Evolutionary conservation across 2,329 filamentous ascomycete species (phyloP).

Genomic region (Talaromyces pinophilus): DNA sequence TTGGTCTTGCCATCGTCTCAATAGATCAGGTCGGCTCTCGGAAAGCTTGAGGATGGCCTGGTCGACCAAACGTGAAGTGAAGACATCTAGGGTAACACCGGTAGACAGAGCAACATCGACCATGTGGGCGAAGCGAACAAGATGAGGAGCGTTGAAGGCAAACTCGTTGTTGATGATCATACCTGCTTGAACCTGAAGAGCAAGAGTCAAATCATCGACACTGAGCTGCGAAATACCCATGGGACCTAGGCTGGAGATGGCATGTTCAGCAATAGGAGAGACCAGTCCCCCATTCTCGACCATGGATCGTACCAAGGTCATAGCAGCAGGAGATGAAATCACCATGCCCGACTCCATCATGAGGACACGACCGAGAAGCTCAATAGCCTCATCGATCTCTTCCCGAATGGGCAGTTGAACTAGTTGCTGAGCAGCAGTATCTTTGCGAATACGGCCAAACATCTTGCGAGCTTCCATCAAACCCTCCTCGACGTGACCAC

Average conservation of each 20-base stretch:
- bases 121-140: conserved; percentile 62
- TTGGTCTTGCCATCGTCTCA: conserved; percentile 61
- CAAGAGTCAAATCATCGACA: conserved; percentile 55
- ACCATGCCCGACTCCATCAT: conserved; percentile 55
- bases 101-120: conserved; percentile 59
- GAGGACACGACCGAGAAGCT: conserved; percentile 62
- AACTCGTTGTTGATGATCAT: conserved; percentile 47
- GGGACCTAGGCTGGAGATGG: conserved; percentile 61
- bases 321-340: conserved; percentile 56
- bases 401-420: conserved; percentile 62
- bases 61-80: conserved; percentile 60
- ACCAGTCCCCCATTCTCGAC: conserved; percentile 65
- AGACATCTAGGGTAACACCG: conserved; percentile 56
- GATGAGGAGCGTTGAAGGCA: conserved; percentile 57
- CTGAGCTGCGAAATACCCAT: conserved; percentile 60
- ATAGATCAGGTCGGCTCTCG: conserved; percentile 48
- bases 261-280: conserved; percentile 60
- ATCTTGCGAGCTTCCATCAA: conserved; percentile 77
- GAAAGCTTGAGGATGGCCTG: conserved; percentile 58
- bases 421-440: conserved; percentile 52
- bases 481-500: conserved; percentile 80
- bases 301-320: conserved; percentile 65
- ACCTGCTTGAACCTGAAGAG: conserved; percentile 61
- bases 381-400: conserved; percentile 83
- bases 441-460: conserved; percentile 77